Evolutionary conservation across 169 alveolate genomes (phyloP).

Genomic region (Hammondia hammondi): DNA sequence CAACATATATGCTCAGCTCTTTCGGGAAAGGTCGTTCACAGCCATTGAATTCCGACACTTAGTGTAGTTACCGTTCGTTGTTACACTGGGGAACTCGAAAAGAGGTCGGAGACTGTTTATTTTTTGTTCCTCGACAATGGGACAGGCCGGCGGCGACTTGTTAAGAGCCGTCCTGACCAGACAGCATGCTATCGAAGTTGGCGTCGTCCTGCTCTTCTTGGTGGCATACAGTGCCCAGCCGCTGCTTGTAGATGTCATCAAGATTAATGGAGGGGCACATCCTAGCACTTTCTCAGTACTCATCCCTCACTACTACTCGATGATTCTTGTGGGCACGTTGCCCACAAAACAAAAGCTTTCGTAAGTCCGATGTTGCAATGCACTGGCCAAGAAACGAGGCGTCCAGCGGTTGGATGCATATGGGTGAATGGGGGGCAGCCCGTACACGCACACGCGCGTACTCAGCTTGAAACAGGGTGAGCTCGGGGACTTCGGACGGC

Average conservation of each 20-base stretch:
- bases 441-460: no score
- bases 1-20: no score
- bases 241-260: conserved; percentile 65
- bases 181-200: conserved; percentile 21
- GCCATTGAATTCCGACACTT: no score
- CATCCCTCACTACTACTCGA: conserved; percentile 79
- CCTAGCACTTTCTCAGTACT: conserved; percentile 76
- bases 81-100: no score
- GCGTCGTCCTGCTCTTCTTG: conserved; percentile 40
- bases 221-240: conserved; percentile 70
- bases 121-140: background rate
- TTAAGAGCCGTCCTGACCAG: background rate
- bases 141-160: background rate
- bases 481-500: no score
- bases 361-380: background rate
- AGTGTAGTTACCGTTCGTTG: no score
- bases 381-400: background rate
- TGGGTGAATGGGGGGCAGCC: no score
- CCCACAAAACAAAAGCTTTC: conserved; percentile 71
- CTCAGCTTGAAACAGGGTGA: no score
- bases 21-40: no score
- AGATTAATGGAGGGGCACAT: conserved; percentile 69
- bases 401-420: no score
- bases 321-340: conserved; percentile 75
- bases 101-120: background rate